These are phyloP conservation scores for Vicia faba DNA, from an alignment of 306 rosid genomes.

Conservation along the genomic window DNA sequence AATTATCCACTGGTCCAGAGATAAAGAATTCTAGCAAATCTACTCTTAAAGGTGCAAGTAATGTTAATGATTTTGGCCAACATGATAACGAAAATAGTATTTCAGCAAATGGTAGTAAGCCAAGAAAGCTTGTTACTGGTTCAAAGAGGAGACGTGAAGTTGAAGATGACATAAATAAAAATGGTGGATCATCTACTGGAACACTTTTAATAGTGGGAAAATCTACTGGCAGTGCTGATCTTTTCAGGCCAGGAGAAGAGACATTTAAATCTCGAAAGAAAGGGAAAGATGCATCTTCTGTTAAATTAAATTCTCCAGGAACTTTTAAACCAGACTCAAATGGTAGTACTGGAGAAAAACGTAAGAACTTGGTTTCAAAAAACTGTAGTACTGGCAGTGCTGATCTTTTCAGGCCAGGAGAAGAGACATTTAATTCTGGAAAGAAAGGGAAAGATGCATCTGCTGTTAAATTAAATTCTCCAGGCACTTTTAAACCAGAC, in stretches of 20 bases:
- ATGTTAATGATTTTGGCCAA: constrained; percentile 45
- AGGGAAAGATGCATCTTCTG: constrained; percentile 48
- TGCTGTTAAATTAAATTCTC: constrained; percentile 46
- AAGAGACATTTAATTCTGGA: constrained; percentile 48
- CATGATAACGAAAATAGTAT: constrained; percentile 47
- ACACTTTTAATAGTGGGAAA: constrained; percentile 46
- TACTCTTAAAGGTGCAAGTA: constrained; percentile 39
- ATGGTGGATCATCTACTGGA: constrained; percentile 43
- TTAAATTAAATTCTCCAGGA: constrained; percentile 44
- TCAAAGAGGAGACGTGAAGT: constrained; percentile 53
- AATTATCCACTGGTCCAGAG: constrained; percentile 38
- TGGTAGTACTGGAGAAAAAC: constrained; percentile 49
- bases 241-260: constrained; percentile 49
- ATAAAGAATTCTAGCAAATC: constrained; percentile 49
- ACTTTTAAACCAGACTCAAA: constrained; percentile 49
- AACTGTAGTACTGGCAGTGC: constrained; percentile 38
- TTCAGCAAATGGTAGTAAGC: constrained; percentile 56
- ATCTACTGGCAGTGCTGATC: constrained; percentile 42
- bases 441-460: constrained; percentile 48
- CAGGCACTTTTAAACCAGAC: constrained; percentile 48
- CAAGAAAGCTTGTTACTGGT: constrained; percentile 53
- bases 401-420: constrained; percentile 49
- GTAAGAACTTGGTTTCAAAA: constrained; percentile 45
- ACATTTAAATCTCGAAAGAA: constrained; percentile 53
- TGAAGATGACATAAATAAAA: constrained; percentile 49